Percentiles rank a stretch among this genome's conserved stretches.
phyloP scores from a whole-genome alignment of 2,329 filamentous ascomycete genomes.

The Exophiala aquamarina region DNA sequence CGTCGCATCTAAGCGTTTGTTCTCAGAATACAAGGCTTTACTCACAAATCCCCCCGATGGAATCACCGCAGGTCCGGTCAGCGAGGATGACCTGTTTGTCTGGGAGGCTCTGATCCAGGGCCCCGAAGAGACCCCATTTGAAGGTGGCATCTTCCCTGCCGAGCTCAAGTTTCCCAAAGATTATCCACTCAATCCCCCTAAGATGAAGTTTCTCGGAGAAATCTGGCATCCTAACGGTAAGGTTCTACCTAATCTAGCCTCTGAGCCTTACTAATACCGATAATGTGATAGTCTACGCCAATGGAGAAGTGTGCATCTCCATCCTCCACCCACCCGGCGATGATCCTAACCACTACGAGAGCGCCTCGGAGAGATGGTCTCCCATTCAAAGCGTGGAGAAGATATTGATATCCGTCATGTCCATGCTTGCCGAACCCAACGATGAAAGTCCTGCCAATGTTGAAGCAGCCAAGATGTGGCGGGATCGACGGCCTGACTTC shows the following conservation, averaged over 20 bases:
- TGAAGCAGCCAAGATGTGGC: constrained; percentile 95
- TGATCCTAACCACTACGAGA: constrained; percentile 97
- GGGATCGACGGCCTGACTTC: constrained; percentile 79
- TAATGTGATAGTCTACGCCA: constrained; percentile 71
- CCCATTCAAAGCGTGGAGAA: constrained; percentile 98
- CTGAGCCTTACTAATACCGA: background rate
- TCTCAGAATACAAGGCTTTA: constrained; percentile 93
- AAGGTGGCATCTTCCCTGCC: constrained; percentile 92
- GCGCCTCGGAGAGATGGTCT: constrained; percentile 91
- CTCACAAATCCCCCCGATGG: constrained; percentile 95
- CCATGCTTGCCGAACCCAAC: constrained; percentile 96
- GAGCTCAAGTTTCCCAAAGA: constrained; percentile 94
- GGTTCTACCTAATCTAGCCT: constrained; percentile 23
- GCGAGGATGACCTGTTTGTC: constrained; percentile 89
- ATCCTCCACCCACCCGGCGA: constrained; percentile 95
- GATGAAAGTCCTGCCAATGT: constrained; percentile 96
- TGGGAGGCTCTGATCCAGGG: constrained; percentile 98
- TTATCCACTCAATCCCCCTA: constrained; percentile 93
- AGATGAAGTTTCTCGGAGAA: constrained; percentile 92
- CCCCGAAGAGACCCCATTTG: constrained; percentile 92
- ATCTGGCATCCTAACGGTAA: constrained; percentile 96
- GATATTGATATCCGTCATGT: constrained; percentile 95
- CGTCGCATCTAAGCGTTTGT: constrained; percentile 72
- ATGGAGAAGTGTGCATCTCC: constrained; percentile 94
- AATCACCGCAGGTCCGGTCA: constrained; percentile 90